Evolutionary conservation across 2,329 filamentous ascomycete species (phyloP).

Genomic region (Raffaelea deltoideospora): DNA sequence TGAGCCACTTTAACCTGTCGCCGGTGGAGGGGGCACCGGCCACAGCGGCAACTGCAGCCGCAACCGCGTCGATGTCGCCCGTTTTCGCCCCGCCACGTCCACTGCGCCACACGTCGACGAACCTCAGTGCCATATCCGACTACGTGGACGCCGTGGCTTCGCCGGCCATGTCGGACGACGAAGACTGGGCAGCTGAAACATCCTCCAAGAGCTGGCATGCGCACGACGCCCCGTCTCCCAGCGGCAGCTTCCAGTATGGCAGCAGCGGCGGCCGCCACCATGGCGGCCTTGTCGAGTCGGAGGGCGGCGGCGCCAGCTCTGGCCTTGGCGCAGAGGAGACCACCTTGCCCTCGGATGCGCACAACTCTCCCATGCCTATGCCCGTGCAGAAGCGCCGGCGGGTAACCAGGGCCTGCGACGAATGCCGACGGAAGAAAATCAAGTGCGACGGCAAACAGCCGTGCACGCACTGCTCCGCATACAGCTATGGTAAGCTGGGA

Average conservation of each 20-base stretch:
- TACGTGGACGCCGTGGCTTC: conserved; percentile 3
- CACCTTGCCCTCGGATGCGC: too few relatives aligned
- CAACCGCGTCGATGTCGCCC: too few relatives aligned
- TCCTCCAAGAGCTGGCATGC: conserved; percentile 7
- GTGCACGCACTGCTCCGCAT: conserved; percentile 92
- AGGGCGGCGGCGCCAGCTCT: background rate
- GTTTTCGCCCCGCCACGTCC: background rate
- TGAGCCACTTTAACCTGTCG: too few relatives aligned
- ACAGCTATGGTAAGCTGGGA: conserved; percentile 62
- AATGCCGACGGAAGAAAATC: conserved; percentile 74
- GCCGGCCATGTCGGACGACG: conserved; percentile 7
- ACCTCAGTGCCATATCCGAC: background rate
- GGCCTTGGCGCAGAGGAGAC: too few relatives aligned
- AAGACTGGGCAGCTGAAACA: background rate
- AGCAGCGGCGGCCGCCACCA: background rate
- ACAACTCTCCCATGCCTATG: conserved; percentile 22
- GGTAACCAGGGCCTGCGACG: conserved; percentile 68
- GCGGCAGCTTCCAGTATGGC: conserved; percentile 1
- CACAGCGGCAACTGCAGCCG: too few relatives aligned
- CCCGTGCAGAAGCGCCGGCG: conserved; percentile 63
- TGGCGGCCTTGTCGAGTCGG: background rate
- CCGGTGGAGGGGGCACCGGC: too few relatives aligned
- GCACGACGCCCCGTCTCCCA: conserved; percentile 2
- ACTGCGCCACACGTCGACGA: background rate
- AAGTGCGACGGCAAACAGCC: conserved; percentile 79